Evolutionary conservation across 1,284 basidiomycete genomes (phyloP).

Genomic region (Cryptococcus sp.): DNA sequence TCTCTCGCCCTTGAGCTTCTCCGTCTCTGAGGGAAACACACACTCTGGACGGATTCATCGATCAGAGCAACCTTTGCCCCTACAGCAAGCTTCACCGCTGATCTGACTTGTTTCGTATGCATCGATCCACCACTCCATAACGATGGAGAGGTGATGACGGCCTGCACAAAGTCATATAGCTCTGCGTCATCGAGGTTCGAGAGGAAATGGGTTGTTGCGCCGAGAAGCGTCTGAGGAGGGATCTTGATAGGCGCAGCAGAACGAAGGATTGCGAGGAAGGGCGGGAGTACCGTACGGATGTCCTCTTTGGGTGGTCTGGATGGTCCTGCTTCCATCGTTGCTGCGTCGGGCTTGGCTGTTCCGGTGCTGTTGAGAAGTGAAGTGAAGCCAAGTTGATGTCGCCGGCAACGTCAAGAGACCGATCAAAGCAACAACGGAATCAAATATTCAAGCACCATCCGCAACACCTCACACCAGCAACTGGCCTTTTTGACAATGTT

Average conservation of each 20-base stretch:
- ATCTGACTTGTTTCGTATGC: background rate
- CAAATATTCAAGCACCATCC: too few species aligned
- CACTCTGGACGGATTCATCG: slow-evolving; percentile 9
- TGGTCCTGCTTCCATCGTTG: background rate
- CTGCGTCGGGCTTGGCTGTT: background rate
- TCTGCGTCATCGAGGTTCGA: slow-evolving; percentile 21
- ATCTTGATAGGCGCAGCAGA: slow-evolving; percentile 24
- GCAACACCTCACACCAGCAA: too few species aligned
- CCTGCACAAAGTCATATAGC: slow-evolving; percentile 23
- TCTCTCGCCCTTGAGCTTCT: background rate
- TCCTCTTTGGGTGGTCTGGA: background rate
- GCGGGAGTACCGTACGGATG: slow-evolving; percentile 19
- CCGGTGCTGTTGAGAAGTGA: too few species aligned
- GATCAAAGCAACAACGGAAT: too few species aligned
- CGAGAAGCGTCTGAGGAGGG: slow-evolving; percentile 34
- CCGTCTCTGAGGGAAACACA: slow-evolving; percentile 14
- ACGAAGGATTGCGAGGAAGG: slow-evolving; percentile 29
- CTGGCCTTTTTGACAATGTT: background rate
- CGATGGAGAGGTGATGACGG: slow-evolving; percentile 26
- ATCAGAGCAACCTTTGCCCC: slow-evolving; percentile 10
- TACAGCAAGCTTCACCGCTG: slow-evolving; percentile 23
- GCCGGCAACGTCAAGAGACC: slow-evolving; percentile 4
- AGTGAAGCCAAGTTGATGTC: background rate
- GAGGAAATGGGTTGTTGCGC: slow-evolving; percentile 45
- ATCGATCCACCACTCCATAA: slow-evolving; percentile 19